A percentile compares a stretch with the other conserved stretches of the same genome.
These are phyloP conservation scores for Artemisia tridentata DNA, from an alignment of 129 eudicot genomes.

Conservation along the genomic window DNA sequence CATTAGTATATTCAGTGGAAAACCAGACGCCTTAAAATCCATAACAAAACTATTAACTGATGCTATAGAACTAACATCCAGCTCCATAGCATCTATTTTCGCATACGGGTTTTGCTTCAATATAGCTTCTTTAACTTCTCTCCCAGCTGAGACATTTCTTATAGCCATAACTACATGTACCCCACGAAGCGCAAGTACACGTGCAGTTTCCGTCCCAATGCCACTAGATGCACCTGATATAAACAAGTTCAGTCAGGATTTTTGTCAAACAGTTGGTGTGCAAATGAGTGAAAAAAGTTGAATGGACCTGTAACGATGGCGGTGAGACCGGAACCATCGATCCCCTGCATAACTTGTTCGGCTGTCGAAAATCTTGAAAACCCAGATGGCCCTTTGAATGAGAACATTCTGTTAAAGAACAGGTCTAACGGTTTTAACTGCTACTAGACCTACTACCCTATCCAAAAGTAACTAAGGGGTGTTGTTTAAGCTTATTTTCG, in stretches of 20 bases:
- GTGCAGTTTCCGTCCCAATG: conserved; percentile 62
- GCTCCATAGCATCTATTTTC: conserved; percentile 60
- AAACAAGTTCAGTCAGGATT: conserved; percentile 9
- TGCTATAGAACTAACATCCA: conserved; percentile 61
- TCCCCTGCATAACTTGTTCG: conserved; percentile 53
- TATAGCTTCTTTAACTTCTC: conserved; percentile 37
- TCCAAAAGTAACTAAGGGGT: not conserved
- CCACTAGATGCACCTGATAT: conserved; percentile 66
- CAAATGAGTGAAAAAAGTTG: not conserved
- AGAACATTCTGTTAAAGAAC: conserved; percentile 18
- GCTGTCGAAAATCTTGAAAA: conserved; percentile 54
- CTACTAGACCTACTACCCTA: not conserved
- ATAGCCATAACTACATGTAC: conserved; percentile 73
- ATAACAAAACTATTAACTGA: conserved; percentile 51
- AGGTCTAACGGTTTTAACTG: not conserved
- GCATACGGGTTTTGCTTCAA: conserved; percentile 46
- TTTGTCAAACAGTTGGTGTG: conserved; percentile 24
- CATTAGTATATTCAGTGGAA: conserved; percentile 64
- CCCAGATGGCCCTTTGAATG: conserved; percentile 48
- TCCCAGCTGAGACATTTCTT: conserved; percentile 44
- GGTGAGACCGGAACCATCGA: conserved; percentile 49
- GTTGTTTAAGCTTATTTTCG: no score
- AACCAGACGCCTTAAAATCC: conserved; percentile 39
- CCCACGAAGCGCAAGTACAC: conserved; percentile 75
- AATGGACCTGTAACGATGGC: conserved; percentile 58